Percentiles rank a stretch among this genome's conserved stretches.
Evolutionary conservation across 1,284 basidiomycete genomes (phyloP).

Genomic region (Ustilago vetiveriae): DNA sequence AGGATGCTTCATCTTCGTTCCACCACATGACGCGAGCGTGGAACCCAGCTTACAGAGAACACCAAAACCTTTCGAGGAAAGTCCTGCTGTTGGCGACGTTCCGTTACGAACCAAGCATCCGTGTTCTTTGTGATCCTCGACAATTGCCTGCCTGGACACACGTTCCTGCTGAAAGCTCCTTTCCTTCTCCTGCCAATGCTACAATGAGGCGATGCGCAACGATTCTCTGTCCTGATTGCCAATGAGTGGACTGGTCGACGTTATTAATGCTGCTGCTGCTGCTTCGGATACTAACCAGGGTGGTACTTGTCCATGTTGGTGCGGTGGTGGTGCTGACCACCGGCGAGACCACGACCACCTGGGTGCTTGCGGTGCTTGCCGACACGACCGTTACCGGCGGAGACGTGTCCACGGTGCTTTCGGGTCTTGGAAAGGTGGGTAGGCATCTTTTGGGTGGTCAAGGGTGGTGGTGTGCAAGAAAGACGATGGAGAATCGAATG

Average conservation of each 20-base stretch:
- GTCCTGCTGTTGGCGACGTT: no score
- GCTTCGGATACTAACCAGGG: slow-evolving; percentile 56
- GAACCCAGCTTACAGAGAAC: no score
- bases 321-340: slow-evolving; percentile 99
- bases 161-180: no score
- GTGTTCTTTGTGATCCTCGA: no score
- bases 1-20: no score
- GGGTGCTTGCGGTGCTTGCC: slow-evolving; percentile 99
- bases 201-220: background rate
- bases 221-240: background rate
- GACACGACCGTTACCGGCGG: slow-evolving; percentile 93
- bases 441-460: slow-evolving; percentile 75
- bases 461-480: background rate
- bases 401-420: slow-evolving; percentile 88
- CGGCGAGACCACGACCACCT: slow-evolving; percentile 99
- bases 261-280: background rate
- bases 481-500: background rate
- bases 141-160: no score
- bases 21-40: no score
- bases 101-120: no score
- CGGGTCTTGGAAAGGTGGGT: slow-evolving; percentile 93
- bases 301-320: slow-evolving; percentile 70
- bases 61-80: no score
- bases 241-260: background rate
- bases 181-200: background rate